A percentile compares a stretch with the other conserved stretches of the same genome.
These are phyloP conservation scores for Pseudogymnoascus sp. DNA, from an alignment of 2,329 filamentous ascomycete genomes.

Conservation along the genomic window DNA sequence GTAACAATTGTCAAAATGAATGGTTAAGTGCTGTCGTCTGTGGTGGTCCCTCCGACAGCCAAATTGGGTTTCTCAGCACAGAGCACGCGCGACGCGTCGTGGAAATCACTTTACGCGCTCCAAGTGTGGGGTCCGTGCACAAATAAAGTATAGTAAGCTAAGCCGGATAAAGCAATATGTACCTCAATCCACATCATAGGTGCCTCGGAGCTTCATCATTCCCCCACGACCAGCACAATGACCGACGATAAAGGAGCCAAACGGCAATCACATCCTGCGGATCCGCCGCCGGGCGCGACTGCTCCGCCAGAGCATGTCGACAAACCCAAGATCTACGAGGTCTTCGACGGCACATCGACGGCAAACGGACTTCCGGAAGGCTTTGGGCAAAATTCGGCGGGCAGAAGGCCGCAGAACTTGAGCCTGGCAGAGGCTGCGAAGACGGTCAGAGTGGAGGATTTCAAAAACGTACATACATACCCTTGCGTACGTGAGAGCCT, in stretches of 20 bases:
- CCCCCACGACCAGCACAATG: background rate
- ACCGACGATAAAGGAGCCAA: conserved; percentile 10
- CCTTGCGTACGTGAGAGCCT: conserved; percentile 81
- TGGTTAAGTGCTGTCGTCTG: background rate
- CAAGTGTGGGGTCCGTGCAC: background rate
- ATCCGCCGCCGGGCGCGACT: conserved; percentile 30
- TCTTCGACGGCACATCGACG: conserved; percentile 26
- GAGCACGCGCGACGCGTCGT: conserved; percentile 5
- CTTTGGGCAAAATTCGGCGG: conserved; percentile 28
- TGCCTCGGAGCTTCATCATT: conserved; percentile 9
- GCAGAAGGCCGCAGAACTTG: conserved; percentile 10
- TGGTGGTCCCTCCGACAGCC: background rate
- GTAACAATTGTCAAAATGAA: conserved; percentile 1
- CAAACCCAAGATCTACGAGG: conserved; percentile 33
- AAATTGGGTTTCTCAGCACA: background rate
- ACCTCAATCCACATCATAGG: conserved; percentile 9
- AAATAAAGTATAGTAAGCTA: conserved; percentile 1
- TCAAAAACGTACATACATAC: conserved; percentile 63
- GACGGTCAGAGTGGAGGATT: conserved; percentile 60
- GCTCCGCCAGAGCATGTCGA: conserved; percentile 29
- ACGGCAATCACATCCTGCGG: conserved; percentile 18
- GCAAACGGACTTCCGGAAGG: conserved; percentile 28
- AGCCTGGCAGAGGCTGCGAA: conserved; percentile 56
- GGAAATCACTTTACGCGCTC: conserved; percentile 7
- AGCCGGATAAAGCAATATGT: conserved; percentile 4